These are phyloP conservation scores for Mentha longifolia DNA, from an alignment of 257 asterid genomes.

Conservation along the genomic window DNA sequence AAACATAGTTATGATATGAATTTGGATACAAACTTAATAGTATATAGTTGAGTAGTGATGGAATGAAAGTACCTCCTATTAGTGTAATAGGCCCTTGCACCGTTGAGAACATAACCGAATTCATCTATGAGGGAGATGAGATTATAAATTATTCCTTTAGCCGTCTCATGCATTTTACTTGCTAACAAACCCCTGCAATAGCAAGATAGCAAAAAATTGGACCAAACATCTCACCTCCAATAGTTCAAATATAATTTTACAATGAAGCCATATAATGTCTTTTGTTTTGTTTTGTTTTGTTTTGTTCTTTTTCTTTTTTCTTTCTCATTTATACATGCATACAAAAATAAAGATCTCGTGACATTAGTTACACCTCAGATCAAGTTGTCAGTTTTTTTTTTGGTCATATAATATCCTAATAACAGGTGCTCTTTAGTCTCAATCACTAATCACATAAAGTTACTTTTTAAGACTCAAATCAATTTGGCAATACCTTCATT, in stretches of 20 bases:
- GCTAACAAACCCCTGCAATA: slow-evolving; percentile 82
- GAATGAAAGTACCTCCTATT: slow-evolving; percentile 67
- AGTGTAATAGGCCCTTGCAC: slow-evolving; percentile 88
- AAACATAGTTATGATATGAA: no score
- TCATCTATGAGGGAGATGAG: slow-evolving; percentile 68
- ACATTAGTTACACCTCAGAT: not conserved
- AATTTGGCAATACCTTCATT: no score
- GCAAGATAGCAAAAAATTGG: no score
- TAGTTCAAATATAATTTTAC: no score
- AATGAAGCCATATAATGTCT: not conserved
- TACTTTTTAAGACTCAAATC: not conserved
- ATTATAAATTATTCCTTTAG: slow-evolving; percentile 86
- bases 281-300: not conserved
- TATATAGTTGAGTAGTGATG: no score
- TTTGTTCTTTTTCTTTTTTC: not conserved
- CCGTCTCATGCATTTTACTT: slow-evolving; percentile 86
- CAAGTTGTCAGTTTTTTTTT: no score
- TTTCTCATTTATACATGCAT: not conserved
- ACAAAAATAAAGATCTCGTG: not conserved
- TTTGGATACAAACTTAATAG: no score
- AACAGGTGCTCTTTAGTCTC: no score
- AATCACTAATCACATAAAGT: not conserved
- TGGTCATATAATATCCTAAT: no score
- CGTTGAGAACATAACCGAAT: slow-evolving; percentile 85
- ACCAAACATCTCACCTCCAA: not conserved